Conservation (phyloP, 345 rosid species). For the Sisymbrium altissimum region DNA sequence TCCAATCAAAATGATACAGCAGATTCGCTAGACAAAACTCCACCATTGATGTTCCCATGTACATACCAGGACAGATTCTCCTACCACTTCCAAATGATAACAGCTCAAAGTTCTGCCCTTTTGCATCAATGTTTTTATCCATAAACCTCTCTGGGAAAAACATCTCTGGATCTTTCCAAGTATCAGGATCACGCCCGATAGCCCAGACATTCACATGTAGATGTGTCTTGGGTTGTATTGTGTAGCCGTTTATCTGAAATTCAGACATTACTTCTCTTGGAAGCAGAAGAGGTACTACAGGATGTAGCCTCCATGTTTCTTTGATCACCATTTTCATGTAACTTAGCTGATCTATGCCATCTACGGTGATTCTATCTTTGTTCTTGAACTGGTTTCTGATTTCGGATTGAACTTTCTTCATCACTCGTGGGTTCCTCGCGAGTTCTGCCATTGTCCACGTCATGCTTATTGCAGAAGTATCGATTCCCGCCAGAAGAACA, state of each 20-base stretch:
- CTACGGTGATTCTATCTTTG: neutral
- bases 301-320: constrained; percentile 12
- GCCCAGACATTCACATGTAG: constrained; percentile 49
- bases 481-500: neutral
- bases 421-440: neutral
- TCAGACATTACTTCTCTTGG: constrained; percentile 44
- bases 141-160: constrained; percentile 43
- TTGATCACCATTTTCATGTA: neutral
- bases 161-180: constrained; percentile 38
- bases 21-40: constrained; percentile 44
- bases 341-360: neutral
- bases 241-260: constrained; percentile 34
- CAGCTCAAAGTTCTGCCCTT: constrained; percentile 32
- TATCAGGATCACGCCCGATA: constrained; percentile 44
- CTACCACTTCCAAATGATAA: constrained; percentile 38
- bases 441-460: neutral
- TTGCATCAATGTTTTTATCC: constrained; percentile 32
- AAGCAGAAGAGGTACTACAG: constrained; percentile 39
- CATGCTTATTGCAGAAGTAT: neutral
- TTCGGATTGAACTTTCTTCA: constrained; percentile 42
- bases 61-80: constrained; percentile 41
- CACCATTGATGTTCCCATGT: constrained; percentile 25
- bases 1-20: constrained; percentile 43
- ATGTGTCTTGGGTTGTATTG: constrained; percentile 32
- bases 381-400: constrained; percentile 17